Base-by-base conservation (phyloP, 768 basidiomycete species). In the Leucocoprinus sp. region DNA sequence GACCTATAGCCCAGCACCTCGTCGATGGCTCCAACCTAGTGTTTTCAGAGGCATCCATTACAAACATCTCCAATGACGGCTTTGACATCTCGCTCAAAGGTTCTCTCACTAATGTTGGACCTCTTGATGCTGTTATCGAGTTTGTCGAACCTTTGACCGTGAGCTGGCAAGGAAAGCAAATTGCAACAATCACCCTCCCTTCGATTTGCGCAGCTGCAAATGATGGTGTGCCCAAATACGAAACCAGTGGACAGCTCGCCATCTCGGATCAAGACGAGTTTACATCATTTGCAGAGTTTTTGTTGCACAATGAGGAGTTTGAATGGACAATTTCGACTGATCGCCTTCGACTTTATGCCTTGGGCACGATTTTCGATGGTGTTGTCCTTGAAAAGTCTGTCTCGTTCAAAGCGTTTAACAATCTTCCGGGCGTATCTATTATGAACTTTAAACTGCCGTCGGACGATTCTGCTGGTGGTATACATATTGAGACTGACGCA, bases 181-280 rank as follows among this genome's bases (percentile, higher is more conserved):
- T 87, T 47, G 84, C 80, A 2, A 65, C 69, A 2, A 82, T 87
- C 52, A 53, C 69, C 1, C 71, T 87, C n/a, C 75, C 78, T 36
- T 63, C 79, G 12, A 80, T 84, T 11, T 86, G 84, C 55, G 77
- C 78, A 29, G 71, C 77, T 14, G 84, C 83, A 7, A 76, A 83
- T 49, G 63, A 57, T 9, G 84, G 84, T 34, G 77, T 82, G 17
- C 84, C 82, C 7, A 62, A 83, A 53, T 82, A 83, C 49, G 55
- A 63, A 34, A 64, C 79, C 0, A 70, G 61, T 23, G 82, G 70
- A 23, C 67, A 55, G 9, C 58, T 85, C 17, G 70, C 67, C 3
- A 86, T 85, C 48, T 80, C 70, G 0, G 68, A 84, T 50, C 54
- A 65, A 29, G 59, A 19, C 33, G 53, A 77, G 48, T 85, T 85